Evolutionary conservation across 2,329 filamentous ascomycete species (phyloP).

Genomic region (Fusarium concolor): DNA sequence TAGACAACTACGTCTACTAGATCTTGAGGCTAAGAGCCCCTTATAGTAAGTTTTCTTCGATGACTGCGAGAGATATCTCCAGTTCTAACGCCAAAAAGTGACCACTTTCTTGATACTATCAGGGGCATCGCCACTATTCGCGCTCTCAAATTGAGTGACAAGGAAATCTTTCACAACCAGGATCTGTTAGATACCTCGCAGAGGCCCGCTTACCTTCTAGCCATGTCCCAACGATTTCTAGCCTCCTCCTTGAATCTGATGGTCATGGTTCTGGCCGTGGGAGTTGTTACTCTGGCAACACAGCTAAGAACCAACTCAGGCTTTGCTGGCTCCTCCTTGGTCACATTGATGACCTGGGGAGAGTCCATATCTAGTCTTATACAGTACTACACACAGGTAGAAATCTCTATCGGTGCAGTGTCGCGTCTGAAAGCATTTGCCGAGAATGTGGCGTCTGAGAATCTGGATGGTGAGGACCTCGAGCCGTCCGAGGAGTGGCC

Average conservation of each 20-base stretch:
- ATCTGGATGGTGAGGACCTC: background rate
- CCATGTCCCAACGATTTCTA: conserved; percentile 62
- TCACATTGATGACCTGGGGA: conserved; percentile 52
- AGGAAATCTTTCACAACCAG: background rate
- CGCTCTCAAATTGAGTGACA: conserved; percentile 62
- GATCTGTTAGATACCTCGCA: conserved; percentile 49
- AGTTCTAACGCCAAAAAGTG: background rate
- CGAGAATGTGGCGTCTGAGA: background rate
- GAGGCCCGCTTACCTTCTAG: conserved; percentile 66
- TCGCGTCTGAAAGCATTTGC: conserved; percentile 3
- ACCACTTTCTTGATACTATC: conserved; percentile 66
- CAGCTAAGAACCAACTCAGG: conserved; percentile 56
- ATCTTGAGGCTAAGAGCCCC: background rate
- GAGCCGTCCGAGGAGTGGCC: background rate
- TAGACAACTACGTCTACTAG: background rate
- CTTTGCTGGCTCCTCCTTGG: conserved; percentile 53
- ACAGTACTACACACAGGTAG: conserved; percentile 29
- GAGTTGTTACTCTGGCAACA: conserved; percentile 61
- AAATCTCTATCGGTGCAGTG: conserved; percentile 36
- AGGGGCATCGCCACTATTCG: conserved; percentile 66
- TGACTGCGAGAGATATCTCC: background rate
- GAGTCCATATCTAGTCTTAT: conserved; percentile 27
- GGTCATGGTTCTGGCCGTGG: conserved; percentile 55
- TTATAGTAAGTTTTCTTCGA: background rate
- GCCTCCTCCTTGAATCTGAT: background rate